Evolutionary conservation across 805 yeast genomes (phyloP).

Genomic region (Metschnikowia rubicola): DNA sequence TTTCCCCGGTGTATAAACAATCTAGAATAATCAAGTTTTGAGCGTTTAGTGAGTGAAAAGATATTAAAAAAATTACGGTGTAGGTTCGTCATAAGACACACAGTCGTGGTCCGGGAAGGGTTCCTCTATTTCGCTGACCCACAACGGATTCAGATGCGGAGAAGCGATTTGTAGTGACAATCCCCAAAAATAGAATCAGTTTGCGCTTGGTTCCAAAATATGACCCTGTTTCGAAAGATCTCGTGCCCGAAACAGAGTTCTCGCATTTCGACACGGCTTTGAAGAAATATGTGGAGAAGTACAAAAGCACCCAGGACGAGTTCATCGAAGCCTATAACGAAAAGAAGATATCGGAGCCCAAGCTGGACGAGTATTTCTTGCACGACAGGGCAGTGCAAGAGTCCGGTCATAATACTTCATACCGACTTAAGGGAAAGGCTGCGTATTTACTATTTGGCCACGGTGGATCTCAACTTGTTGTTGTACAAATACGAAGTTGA

Average conservation of each 20-base stretch:
- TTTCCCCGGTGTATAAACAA: no score
- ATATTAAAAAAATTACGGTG: no score
- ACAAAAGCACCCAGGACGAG: slow-evolving; percentile 57
- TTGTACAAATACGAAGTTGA: slow-evolving; percentile 88
- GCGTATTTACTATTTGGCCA: slow-evolving; percentile 66
- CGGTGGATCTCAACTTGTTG: slow-evolving; percentile 83
- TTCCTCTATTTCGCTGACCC: no score
- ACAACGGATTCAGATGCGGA: no score
- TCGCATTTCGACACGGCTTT: slow-evolving; percentile 78
- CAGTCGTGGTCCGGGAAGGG: no score
- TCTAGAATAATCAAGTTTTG: no score
- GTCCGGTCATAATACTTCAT: slow-evolving; percentile 93
- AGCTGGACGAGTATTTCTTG: slow-evolving; percentile 79
- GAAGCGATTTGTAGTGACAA: no score
- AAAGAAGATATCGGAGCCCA: slow-evolving; percentile 66
- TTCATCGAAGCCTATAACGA: slow-evolving; percentile 61
- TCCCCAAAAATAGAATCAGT: no score
- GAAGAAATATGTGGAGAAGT: slow-evolving; percentile 62
- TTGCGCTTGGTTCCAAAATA: no score
- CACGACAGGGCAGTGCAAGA: slow-evolving; percentile 96
- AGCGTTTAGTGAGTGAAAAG: no score
- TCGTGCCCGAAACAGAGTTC: slow-evolving; percentile 81
- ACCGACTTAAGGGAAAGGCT: slow-evolving; percentile 84
- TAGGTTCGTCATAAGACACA: no score
- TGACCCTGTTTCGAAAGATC: no score